phyloP scores from a whole-genome alignment of 1,139 yeast species.

The Geotrichum siamense region DNA sequence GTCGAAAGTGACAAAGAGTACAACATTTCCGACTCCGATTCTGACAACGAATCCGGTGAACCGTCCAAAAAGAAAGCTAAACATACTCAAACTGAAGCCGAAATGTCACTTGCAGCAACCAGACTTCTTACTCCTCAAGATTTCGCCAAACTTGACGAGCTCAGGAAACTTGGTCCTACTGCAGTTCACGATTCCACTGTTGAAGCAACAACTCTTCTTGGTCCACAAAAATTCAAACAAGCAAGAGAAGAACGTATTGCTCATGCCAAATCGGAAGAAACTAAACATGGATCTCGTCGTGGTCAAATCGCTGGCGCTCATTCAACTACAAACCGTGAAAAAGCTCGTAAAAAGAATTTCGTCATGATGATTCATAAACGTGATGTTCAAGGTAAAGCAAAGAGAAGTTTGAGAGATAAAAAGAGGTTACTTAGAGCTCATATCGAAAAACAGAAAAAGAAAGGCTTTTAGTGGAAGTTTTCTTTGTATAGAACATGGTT shows the following conservation, averaged over 20 bases:
- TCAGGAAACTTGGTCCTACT: conserved; percentile 40
- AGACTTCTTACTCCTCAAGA: conserved; percentile 94
- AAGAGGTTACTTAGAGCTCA: conserved; percentile 84
- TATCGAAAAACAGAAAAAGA: conserved; percentile 80
- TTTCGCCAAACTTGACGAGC: conserved; percentile 87
- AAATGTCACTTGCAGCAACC: conserved; percentile 56
- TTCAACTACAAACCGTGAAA: conserved; percentile 91
- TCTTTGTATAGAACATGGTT: too few relatives aligned
- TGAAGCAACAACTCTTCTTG: conserved; percentile 72
- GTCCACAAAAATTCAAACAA: conserved; percentile 79
- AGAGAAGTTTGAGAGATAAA: conserved; percentile 81
- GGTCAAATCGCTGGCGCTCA: conserved; percentile 60
- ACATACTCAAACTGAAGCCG: conserved; percentile 28
- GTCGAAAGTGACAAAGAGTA: conserved; percentile 42
- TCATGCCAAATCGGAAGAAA: conserved; percentile 77
- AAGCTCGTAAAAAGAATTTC: conserved; percentile 96
- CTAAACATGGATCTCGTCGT: conserved; percentile 83
- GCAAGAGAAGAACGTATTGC: conserved; percentile 85
- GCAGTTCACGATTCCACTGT: conserved; percentile 67
- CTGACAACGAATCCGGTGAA: conserved; percentile 33
- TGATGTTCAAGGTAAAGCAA: conserved; percentile 89
- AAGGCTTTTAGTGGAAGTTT: conserved; percentile 45
- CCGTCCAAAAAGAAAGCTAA: conserved; percentile 25
- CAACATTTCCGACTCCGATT: conserved; percentile 56
- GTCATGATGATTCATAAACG: conserved; percentile 97